These are phyloP conservation scores for Westerdykella sp. DNA, from an alignment of 2,329 filamentous ascomycete genomes.

Conservation along the genomic window DNA sequence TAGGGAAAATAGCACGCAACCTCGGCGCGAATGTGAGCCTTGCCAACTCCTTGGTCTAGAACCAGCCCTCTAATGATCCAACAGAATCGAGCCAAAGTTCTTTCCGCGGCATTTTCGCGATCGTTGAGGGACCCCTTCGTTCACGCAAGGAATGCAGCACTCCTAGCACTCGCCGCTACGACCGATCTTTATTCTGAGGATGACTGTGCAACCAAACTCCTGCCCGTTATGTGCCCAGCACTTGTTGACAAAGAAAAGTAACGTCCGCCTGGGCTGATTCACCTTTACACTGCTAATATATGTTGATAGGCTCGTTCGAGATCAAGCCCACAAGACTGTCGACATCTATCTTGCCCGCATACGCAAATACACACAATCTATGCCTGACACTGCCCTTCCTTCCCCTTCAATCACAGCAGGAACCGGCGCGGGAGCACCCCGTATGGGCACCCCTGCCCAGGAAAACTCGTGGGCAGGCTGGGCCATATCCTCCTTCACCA, in stretches of 20 bases:
- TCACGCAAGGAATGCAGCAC: conserved; percentile 81
- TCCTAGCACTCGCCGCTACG: conserved; percentile 81
- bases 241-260: conserved; percentile 90
- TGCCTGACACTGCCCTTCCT: conserved; percentile 76
- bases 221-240: conserved; percentile 77
- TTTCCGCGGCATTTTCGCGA: conserved; percentile 85
- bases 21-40: conserved; percentile 56
- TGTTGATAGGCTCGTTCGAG: conserved; percentile 61
- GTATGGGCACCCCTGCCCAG: conserved; percentile 73
- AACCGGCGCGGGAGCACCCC: conserved; percentile 49
- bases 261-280: conserved; percentile 3
- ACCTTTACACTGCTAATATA: conserved; percentile 3
- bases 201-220: conserved; percentile 75
- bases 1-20: conserved; percentile 92
- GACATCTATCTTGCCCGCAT: conserved; percentile 80
- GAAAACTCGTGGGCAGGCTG: conserved; percentile 80
- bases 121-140: conserved; percentile 90
- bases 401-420: conserved; percentile 48
- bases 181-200: conserved; percentile 82
- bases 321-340: conserved; percentile 83
- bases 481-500: conserved; percentile 98
- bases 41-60: background rate
- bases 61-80: conserved; percentile 6
- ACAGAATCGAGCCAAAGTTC: conserved; percentile 76
- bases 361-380: conserved; percentile 66